phyloP scores from a whole-genome alignment of 371 early-diverging fungal species.

The Nosema muscidifuracis region DNA sequence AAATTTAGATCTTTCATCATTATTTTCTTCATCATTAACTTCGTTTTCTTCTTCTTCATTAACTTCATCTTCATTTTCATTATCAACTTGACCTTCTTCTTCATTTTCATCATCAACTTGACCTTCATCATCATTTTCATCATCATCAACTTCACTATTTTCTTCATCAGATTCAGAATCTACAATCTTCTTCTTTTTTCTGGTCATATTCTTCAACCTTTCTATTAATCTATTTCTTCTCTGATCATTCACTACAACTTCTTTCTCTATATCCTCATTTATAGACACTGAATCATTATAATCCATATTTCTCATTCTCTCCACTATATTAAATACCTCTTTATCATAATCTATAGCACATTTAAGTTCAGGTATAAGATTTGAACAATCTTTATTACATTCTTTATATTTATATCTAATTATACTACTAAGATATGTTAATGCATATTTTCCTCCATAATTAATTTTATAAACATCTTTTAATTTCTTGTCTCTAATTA shows the following conservation, averaged over 20 bases:
- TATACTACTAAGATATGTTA: slow-evolving; percentile 47
- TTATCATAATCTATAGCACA: slow-evolving; percentile 41
- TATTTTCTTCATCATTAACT: not conserved
- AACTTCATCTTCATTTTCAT: slow-evolving; percentile 20
- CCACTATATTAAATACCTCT: slow-evolving; percentile 48
- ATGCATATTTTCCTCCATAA: slow-evolving; percentile 55
- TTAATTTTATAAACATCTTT: slow-evolving; percentile 57
- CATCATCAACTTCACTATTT: slow-evolving; percentile 7
- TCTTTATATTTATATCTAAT: slow-evolving; percentile 44
- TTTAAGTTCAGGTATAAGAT: slow-evolving; percentile 38
- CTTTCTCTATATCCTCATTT: not conserved
- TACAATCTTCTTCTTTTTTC: slow-evolving; percentile 8
- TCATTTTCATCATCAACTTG: slow-evolving; percentile 30
- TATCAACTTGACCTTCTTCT: slow-evolving; percentile 44
- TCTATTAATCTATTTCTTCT: slow-evolving; percentile 25
- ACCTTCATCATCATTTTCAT: slow-evolving; percentile 21
- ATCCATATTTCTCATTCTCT: slow-evolving; percentile 41
- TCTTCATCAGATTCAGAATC: not conserved
- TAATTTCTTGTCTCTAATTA: slow-evolving; percentile 25
- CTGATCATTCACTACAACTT: slow-evolving; percentile 20
- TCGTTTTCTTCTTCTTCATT: not conserved
- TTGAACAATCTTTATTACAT: slow-evolving; percentile 40
- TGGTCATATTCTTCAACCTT: slow-evolving; percentile 6
- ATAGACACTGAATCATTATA: slow-evolving; percentile 40
- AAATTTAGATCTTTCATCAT: slow-evolving; percentile 4